These are phyloP conservation scores for Fusarium sp. DNA, from an alignment of 2,329 filamentous ascomycete species.

Conservation along the genomic window DNA sequence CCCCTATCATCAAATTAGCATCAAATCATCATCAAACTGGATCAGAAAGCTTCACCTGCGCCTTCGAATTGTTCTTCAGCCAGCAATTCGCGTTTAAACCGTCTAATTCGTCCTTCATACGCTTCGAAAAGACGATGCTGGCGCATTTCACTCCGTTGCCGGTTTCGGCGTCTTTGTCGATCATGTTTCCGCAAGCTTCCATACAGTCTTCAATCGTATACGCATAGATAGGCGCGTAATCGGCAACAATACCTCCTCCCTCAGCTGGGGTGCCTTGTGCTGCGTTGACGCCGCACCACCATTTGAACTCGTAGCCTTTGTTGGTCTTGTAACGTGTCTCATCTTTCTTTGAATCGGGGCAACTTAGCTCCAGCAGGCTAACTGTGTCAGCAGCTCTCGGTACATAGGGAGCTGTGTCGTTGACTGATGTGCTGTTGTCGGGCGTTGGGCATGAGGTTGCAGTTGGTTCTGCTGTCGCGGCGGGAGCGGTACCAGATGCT, in stretches of 20 bases:
- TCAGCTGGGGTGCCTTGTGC: neutral
- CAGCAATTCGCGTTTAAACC: conserved; percentile 15
- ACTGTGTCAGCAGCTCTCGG: conserved; percentile 10
- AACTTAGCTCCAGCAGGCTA: neutral
- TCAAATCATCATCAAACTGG: rapidly evolving
- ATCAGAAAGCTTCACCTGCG: neutral
- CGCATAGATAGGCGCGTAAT: conserved; percentile 1
- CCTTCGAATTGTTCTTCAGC: conserved; percentile 3
- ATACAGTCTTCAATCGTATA: conserved; percentile 28
- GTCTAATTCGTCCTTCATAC: neutral
- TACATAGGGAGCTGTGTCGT: conserved; percentile 19
- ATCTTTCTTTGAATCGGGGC: conserved; percentile 5
- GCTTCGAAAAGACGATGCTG: conserved; percentile 19
- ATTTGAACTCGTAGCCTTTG: conserved; percentile 27
- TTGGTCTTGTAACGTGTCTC: conserved; percentile 23
- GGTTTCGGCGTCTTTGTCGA: neutral
- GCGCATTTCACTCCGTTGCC: neutral
- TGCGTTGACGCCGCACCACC: conserved; percentile 30
- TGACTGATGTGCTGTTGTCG: conserved; percentile 14
- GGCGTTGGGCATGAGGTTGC: conserved; percentile 12
- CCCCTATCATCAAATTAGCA: neutral
- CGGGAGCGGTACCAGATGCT: neutral
- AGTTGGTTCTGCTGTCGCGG: conserved; percentile 9
- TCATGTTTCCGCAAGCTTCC: conserved; percentile 17
- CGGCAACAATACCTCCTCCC: conserved; percentile 14